phyloP scores from a whole-genome alignment of 106 monocot genomes.

The Allium sativum region DNA sequence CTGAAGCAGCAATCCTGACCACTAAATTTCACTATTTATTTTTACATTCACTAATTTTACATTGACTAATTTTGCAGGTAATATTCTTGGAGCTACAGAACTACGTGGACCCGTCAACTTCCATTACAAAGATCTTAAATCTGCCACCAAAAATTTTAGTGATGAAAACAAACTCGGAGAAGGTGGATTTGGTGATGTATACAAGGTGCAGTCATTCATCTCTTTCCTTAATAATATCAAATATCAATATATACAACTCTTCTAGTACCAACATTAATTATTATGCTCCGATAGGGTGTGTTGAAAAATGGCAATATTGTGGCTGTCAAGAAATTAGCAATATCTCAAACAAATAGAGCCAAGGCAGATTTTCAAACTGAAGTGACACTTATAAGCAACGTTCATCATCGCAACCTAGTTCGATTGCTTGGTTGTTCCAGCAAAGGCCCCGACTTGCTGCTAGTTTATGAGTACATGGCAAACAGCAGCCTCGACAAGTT shows the following conservation, averaged over 20 bases:
- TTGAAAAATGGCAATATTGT: constrained; percentile 49
- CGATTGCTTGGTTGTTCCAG: constrained; percentile 63
- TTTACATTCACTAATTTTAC: not conserved
- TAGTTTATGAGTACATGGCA: constrained; percentile 77
- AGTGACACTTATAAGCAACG: constrained; percentile 75
- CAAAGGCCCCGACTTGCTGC: constrained; percentile 43
- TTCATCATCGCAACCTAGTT: constrained; percentile 61
- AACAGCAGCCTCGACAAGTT: constrained; percentile 65
- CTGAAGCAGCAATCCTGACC: not conserved
- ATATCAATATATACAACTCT: not conserved
- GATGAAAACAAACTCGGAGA: constrained; percentile 54
- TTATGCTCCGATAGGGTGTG: constrained; percentile 21
- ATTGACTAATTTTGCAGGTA: constrained; percentile 21
- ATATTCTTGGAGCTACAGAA: constrained; percentile 50
- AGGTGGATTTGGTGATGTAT: constrained; percentile 74
- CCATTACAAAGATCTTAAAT: constrained; percentile 47
- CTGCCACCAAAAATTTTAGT: constrained; percentile 51
- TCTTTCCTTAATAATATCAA: not conserved
- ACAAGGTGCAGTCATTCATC: constrained; percentile 20
- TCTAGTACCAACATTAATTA: too few species aligned
- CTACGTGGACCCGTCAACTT: constrained; percentile 46
- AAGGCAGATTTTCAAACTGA: constrained; percentile 44
- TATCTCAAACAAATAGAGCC: constrained; percentile 28
- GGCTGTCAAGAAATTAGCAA: constrained; percentile 55
- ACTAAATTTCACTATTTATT: too few species aligned